Conservation (phyloP, 169 alveolate genomes). For the Eimeria necatrix region DNA sequence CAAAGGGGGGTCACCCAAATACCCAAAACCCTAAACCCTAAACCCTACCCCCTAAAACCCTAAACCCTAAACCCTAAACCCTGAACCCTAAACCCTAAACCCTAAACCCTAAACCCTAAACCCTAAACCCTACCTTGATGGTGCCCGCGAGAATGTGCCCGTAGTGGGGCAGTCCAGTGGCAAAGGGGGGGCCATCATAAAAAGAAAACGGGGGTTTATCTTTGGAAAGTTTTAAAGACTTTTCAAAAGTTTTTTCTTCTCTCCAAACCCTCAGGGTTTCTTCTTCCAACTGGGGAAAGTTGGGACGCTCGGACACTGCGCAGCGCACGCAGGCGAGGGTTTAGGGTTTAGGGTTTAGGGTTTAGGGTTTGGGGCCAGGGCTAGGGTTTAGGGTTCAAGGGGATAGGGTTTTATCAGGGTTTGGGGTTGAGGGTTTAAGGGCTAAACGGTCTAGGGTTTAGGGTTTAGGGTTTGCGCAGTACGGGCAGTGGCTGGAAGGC, state of each 20-base stretch:
- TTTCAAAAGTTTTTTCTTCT: conserved; percentile 15
- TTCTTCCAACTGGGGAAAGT: conserved; percentile 74
- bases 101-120: not conserved
- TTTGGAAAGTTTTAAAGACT: conserved; percentile 18
- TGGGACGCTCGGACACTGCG: conserved; percentile 76
- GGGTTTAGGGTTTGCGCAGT: too few relatives aligned
- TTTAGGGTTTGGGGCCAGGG: not conserved
- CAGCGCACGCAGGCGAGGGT: not conserved
- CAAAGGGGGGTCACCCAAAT: conserved; percentile 99
- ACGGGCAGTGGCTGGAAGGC: too few relatives aligned
- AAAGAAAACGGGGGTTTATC: conserved; percentile 96
- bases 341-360: not conserved
- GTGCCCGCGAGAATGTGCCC: conserved; percentile 99
- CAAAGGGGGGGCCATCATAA: conserved; percentile 99
- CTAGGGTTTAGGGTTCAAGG: too few relatives aligned
- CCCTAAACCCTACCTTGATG: conserved; percentile 90
- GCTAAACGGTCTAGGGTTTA: too few relatives aligned
- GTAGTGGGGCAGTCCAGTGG: conserved; percentile 99
- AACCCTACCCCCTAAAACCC: not conserved
- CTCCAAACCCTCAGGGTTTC: conserved; percentile 40
- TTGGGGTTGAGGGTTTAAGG: not conserved
- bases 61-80: not conserved
- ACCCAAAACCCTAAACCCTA: conserved; percentile 57
- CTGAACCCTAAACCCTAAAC: not conserved
- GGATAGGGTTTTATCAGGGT: not conserved